A percentile compares a stretch with the other conserved stretches of the same genome.
These are phyloP conservation scores for Colletotrichum sp. DNA, from an alignment of 2,329 filamentous ascomycete genomes.

Conservation along the genomic window DNA sequence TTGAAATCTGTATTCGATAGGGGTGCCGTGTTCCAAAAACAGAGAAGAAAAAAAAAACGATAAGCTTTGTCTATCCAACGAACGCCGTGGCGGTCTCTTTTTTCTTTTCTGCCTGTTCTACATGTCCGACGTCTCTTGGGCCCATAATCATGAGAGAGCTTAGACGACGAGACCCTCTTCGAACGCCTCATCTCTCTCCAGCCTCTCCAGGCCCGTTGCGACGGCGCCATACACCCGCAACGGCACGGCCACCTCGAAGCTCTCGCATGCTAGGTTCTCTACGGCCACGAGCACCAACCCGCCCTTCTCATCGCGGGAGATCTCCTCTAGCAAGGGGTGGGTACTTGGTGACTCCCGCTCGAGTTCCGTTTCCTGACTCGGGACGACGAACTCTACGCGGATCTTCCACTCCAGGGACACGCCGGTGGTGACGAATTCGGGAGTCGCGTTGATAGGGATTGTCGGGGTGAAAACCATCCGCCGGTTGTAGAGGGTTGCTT, in stretches of 20 bases:
- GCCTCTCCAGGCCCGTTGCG: constrained; percentile 59
- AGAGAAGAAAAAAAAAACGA: not conserved
- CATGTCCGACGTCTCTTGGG: not conserved
- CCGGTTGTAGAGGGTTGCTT: constrained; percentile 82
- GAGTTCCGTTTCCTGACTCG: constrained; percentile 34
- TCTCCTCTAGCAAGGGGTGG: constrained; percentile 74
- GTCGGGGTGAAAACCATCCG: constrained; percentile 82
- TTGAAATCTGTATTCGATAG: not conserved
- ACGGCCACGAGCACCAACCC: constrained; percentile 75
- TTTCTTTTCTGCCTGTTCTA: not conserved
- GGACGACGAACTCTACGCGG: constrained; percentile 90
- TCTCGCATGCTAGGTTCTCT: constrained; percentile 82
- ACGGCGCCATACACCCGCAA: constrained; percentile 78
- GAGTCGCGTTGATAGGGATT: constrained; percentile 83
- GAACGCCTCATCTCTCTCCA: constrained; percentile 60
- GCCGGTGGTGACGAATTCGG: constrained; percentile 90
- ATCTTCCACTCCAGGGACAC: constrained; percentile 89
- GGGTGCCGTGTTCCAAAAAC: not conserved
- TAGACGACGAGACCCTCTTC: constrained; percentile 50
- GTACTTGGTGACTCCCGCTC: constrained; percentile 24
- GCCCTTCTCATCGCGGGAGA: constrained; percentile 80
- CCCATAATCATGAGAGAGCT: constrained; percentile 3
- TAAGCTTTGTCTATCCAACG: constrained; percentile 14
- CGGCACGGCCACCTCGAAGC: constrained; percentile 88
- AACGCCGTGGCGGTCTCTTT: not conserved